These are phyloP conservation scores for Kodamaea ohmeri DNA, from an alignment of 1,139 yeast genomes.

Conservation along the genomic window DNA sequence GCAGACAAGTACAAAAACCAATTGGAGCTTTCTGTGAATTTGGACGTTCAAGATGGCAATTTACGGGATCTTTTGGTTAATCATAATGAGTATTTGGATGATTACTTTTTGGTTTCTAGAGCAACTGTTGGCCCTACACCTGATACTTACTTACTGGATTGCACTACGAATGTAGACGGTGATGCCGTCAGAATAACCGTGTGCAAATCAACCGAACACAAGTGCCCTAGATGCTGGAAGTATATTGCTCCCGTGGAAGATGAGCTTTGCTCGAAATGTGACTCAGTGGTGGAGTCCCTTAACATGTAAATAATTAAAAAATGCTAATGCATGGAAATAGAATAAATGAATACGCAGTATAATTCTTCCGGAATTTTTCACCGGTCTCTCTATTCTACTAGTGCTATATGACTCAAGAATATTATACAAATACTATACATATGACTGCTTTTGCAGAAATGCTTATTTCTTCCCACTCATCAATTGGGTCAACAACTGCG, in stretches of 20 bases:
- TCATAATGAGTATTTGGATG: slow-evolving; percentile 41
- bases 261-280: slow-evolving; percentile 67
- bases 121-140: not conserved
- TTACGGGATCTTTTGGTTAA: slow-evolving; percentile 16
- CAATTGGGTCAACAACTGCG: slow-evolving; percentile 66
- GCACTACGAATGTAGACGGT: slow-evolving; percentile 23
- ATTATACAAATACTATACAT: slow-evolving; percentile 8
- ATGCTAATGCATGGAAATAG: not conserved
- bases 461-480: slow-evolving; percentile 60
- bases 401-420: too few relatives aligned
- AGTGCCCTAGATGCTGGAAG: slow-evolving; percentile 97
- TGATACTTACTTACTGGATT: slow-evolving; percentile 11
- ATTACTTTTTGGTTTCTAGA: slow-evolving; percentile 54
- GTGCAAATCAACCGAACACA: slow-evolving; percentile 44
- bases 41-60: slow-evolving; percentile 12
- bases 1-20: slow-evolving; percentile 52
- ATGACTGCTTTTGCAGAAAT: not conserved
- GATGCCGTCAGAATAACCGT: slow-evolving; percentile 35
- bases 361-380: too few relatives aligned
- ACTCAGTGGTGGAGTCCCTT: slow-evolving; percentile 23
- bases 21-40: slow-evolving; percentile 31
- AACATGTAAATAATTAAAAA: slow-evolving; percentile 1
- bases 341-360: too few relatives aligned
- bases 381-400: too few relatives aligned
- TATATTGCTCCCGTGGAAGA: slow-evolving; percentile 52